Evolutionary conservation across 768 basidiomycete species (phyloP).

Genomic region (Lyophyllum atratum): DNA sequence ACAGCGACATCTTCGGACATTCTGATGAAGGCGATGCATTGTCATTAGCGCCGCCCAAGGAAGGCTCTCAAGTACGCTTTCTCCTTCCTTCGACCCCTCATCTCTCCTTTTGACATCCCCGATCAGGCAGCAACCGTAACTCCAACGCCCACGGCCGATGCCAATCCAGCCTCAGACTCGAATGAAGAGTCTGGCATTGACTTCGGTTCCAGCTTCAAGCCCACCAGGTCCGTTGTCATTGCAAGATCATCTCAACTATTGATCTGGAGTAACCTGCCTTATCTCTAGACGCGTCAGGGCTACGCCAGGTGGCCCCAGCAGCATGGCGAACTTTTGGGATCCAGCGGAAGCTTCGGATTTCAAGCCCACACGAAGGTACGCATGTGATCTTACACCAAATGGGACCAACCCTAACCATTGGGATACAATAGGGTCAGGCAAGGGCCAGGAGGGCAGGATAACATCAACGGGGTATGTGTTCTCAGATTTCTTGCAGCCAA

Average conservation of each 20-base stretch:
- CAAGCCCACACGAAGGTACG: conserved; percentile 70
- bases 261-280: not conserved
- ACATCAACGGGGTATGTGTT: conserved; percentile 44
- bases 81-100: not conserved
- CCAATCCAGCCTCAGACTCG: conserved; percentile 17
- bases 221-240: conserved; percentile 46
- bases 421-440: conserved; percentile 56
- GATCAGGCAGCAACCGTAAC: not conserved
- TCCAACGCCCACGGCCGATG: not conserved
- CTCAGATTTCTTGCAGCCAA: not conserved
- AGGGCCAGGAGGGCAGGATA: conserved; percentile 68
- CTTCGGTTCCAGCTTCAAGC: conserved; percentile 41
- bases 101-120: not conserved
- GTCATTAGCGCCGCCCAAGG: conserved; percentile 52
- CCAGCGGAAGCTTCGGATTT: conserved; percentile 48
- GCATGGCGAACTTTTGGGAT: conserved; percentile 50
- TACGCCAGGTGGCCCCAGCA: conserved; percentile 46
- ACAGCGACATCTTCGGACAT: conserved; percentile 51
- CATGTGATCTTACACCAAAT: not conserved
- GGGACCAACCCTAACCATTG: not conserved
- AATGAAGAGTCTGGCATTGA: conserved; percentile 33
- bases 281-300: conserved; percentile 43
- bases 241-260: not conserved
- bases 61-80: conserved; percentile 8
- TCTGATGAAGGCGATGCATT: conserved; percentile 58